phyloP scores from a whole-genome alignment of 2,329 filamentous ascomycete genomes.

The Aspergillus pseudoglaucus region DNA sequence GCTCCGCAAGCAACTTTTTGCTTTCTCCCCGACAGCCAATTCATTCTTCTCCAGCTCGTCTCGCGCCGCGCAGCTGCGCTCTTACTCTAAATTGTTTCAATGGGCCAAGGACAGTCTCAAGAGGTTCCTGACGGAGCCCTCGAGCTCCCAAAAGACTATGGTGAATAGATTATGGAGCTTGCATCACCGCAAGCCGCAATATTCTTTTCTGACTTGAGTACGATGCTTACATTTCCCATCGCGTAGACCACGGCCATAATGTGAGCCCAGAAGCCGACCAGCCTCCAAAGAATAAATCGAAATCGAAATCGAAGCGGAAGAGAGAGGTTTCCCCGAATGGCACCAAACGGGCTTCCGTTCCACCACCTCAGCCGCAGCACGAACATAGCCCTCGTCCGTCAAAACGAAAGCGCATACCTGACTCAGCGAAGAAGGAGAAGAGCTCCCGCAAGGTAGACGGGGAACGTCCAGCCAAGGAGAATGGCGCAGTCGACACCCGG shows the following conservation, averaged over 20 bases:
- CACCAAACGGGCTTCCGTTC: neutral
- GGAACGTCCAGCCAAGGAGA: neutral
- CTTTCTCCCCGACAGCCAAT: neutral
- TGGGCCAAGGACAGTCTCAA: conserved; percentile 18
- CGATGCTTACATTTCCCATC: no score
- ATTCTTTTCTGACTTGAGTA: no score
- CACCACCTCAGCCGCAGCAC: neutral
- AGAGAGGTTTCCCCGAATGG: conserved; percentile 6
- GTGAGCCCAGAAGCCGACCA: no score
- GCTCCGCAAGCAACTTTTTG: conserved; percentile 1
- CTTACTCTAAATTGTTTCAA: conserved; percentile 2
- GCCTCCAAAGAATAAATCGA: neutral
- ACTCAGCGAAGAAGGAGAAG: conserved; percentile 9
- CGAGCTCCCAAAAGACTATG: conserved; percentile 1
- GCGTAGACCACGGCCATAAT: no score
- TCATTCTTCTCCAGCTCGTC: neutral
- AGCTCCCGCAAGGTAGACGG: conserved; percentile 8
- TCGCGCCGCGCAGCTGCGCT: neutral
- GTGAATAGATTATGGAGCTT: conserved; percentile 4
- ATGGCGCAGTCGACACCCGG: neutral
- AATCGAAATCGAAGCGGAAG: conserved; percentile 6
- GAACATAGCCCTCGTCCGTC: conserved; percentile 9
- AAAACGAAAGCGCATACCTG: conserved; percentile 23
- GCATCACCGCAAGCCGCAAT: neutral
- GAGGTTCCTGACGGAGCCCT: conserved; percentile 1